Conservation (phyloP, 352 stramenopile species). For the Phytophthora rubi region DNA sequence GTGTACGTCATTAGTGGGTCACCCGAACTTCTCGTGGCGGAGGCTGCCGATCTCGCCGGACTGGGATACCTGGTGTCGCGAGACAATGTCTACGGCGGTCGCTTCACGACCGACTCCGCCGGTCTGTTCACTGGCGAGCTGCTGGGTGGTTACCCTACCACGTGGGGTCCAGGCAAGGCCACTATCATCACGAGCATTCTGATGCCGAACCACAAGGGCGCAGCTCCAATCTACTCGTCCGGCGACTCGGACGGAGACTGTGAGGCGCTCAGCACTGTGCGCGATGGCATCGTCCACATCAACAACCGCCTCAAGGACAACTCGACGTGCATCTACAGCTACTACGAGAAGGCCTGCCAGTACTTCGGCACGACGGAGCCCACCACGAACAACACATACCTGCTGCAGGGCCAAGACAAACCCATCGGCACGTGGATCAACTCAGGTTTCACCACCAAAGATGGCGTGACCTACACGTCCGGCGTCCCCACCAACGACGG, state of each 20-base stretch:
- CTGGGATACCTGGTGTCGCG: constrained; percentile 47
- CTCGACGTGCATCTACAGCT: constrained; percentile 50
- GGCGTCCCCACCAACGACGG: constrained; percentile 36
- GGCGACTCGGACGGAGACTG: constrained; percentile 41
- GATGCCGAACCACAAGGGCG: constrained; percentile 44
- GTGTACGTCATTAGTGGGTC: constrained; percentile 57
- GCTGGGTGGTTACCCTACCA: constrained; percentile 54
- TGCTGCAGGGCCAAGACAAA: constrained; percentile 63
- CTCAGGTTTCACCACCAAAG: constrained; percentile 51
- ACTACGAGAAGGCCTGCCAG: constrained; percentile 53
- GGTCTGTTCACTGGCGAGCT: constrained; percentile 45
- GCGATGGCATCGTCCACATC: constrained; percentile 52
- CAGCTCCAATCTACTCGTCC: constrained; percentile 46
- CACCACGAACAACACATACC: constrained; percentile 45
- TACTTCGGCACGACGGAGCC: constrained; percentile 41
- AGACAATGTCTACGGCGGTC: constrained; percentile 50
- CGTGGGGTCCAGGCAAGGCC: constrained; percentile 58
- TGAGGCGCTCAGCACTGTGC: constrained; percentile 50
- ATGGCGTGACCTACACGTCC: constrained; percentile 47
- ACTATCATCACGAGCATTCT: constrained; percentile 46
- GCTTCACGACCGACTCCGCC: constrained; percentile 40
- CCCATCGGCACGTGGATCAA: constrained; percentile 53
- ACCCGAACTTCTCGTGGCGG: constrained; percentile 48
- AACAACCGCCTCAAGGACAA: constrained; percentile 56
- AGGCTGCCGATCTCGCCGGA: constrained; percentile 34